Evolutionary conservation across 2,329 filamentous ascomycete genomes (phyloP).

Genomic region (Fusarium pseudograminearum): DNA sequence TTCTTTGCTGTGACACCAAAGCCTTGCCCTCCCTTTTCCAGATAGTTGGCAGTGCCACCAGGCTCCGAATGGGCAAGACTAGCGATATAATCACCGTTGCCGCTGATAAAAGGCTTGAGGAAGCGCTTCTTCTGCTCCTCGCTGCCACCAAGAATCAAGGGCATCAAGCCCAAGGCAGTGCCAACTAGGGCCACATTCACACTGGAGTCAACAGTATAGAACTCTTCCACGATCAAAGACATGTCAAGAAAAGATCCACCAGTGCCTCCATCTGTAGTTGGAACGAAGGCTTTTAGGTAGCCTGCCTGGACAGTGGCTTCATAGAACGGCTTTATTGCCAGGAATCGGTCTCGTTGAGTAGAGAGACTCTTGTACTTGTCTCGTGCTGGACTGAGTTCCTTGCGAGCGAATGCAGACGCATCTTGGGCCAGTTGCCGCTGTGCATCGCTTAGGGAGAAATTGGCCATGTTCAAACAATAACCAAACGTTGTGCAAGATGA

Average conservation of each 20-base stretch:
- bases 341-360: background rate
- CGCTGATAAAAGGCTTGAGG: conserved; percentile 6
- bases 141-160: background rate
- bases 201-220: background rate
- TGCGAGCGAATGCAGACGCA: background rate
- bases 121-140: background rate
- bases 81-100: background rate
- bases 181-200: conserved; percentile 2
- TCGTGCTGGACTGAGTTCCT: background rate
- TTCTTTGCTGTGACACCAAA: background rate
- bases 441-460: background rate
- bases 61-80: conserved; percentile 20
- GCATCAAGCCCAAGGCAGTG: conserved; percentile 13
- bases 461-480: background rate
- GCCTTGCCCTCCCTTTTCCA: conserved; percentile 7
- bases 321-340: background rate
- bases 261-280: background rate
- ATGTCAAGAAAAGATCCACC: conserved; percentile 1
- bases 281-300: conserved; percentile 4
- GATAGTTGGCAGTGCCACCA: conserved; percentile 2
- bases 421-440: background rate
- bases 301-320: background rate
- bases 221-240: conserved; percentile 1
- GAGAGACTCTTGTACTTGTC: background rate
- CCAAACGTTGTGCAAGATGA: rapidly evolving